Evolutionary conservation across 2,329 filamentous ascomycete genomes (phyloP), one percentile per base, ranked within the genome.

Genomic region (Samsoniella hepiali): DNA sequence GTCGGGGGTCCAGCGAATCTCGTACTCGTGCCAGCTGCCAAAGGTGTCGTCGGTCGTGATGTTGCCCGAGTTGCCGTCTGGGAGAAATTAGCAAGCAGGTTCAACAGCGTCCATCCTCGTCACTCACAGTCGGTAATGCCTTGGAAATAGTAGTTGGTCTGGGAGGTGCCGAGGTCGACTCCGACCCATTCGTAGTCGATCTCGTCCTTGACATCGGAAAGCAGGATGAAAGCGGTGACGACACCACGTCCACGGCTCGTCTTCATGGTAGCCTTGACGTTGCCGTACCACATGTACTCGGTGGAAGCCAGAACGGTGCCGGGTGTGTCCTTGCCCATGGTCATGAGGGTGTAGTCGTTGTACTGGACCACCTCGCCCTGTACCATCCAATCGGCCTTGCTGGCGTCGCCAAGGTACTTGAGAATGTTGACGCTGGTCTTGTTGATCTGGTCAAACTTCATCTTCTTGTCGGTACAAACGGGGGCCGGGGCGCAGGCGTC

Each of bases 121-220:
- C 36, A 73, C 91, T 81, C 82, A 96, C 92, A 98, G 75, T 94
- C 84, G 45, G 91, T 89, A 67, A 97, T 89, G 72, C 95, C 95
- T 79, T 97, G 93, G 79, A 90, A 97, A 79, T 97, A 99, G 82
- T 88, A 99, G 81, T 99, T 99, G 74, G 93, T 95, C 81, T 99
- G 93, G 22, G 90, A 91, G 66, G 83, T 85, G 54, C 81, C 73
- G 66, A 96, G 81, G 72, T 97, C 91, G 51, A 84, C 84, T 68
- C 95, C 95, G 62, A 99, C 85, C 75, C 90, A 98, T 76, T 99
- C 95, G 74, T 92, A 98, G 79, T 99, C 95, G 71, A 99, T 97
- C 78, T 99, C 95, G 73, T 99, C 95, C 83, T 97, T 96, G 72
- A 96, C 90, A 72, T 98, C 94, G 42, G 91, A 93, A 76, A 97